Conservation (phyloP, 2,329 filamentous ascomycete species). For the Colletotrichum aenigma region DNA sequence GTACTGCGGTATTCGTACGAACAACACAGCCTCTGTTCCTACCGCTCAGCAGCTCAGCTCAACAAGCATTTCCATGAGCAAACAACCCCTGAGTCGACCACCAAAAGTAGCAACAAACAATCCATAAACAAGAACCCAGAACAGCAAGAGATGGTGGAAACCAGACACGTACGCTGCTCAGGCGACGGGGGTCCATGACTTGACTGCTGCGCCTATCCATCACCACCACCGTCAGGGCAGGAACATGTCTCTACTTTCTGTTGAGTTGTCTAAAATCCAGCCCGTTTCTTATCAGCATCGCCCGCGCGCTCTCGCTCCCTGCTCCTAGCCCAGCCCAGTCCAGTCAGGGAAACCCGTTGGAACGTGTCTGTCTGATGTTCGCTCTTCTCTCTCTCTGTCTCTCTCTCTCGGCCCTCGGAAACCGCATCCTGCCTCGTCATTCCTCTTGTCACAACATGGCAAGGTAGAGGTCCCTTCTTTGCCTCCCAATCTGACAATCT, state of each 20-base stretch:
- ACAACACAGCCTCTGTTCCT: background rate
- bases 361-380: slow-evolving; percentile 10
- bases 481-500: background rate
- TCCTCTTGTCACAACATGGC: background rate
- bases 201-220: background rate
- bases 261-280: slow-evolving; percentile 1
- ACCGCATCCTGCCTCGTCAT: background rate
- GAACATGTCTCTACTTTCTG: background rate
- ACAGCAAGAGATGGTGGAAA: background rate
- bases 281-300: slow-evolving; percentile 12
- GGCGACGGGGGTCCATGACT: background rate
- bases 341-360: background rate
- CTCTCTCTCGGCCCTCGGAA: background rate
- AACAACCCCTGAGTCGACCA: background rate
- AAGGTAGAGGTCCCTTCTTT: background rate
- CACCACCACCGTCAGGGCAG: background rate
- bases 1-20: background rate
- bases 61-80: slow-evolving; percentile 4
- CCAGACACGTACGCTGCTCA: background rate
- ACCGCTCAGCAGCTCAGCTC: slow-evolving; percentile 11
- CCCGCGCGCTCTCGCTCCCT: background rate
- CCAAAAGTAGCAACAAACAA: background rate
- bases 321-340: background rate
- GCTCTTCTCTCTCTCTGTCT: background rate
- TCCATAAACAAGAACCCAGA: background rate